phyloP scores from a whole-genome alignment of 805 yeast genomes.

The Ogataea corticis region DNA sequence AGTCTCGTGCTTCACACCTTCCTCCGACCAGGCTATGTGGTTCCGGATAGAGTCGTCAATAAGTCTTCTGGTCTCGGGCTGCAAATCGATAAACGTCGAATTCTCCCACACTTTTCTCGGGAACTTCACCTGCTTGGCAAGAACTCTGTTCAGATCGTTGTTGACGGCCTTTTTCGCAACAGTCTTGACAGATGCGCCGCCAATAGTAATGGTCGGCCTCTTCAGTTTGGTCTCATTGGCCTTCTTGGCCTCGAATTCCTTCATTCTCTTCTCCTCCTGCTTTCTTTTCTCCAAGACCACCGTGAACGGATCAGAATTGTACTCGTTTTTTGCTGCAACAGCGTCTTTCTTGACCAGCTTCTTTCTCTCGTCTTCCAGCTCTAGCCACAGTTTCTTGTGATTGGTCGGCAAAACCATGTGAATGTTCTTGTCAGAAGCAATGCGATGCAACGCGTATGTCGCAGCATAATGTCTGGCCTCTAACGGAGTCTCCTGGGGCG shows the following conservation, averaged over 20 bases:
- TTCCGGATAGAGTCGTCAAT: conserved; percentile 63
- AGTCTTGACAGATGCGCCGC: conserved; percentile 6
- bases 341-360: conserved; percentile 46
- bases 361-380: conserved; percentile 62
- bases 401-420: conserved; percentile 85
- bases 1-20: conserved; percentile 16
- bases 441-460: conserved; percentile 78
- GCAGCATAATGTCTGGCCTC: conserved; percentile 93
- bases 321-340: conserved; percentile 49
- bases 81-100: conserved; percentile 67
- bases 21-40: conserved; percentile 56
- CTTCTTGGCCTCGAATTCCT: conserved; percentile 45
- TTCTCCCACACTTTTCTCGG: conserved; percentile 68
- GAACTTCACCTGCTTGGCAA: conserved; percentile 30
- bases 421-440: conserved; percentile 78
- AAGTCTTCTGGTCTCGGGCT: conserved; percentile 57
- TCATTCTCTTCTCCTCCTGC: conserved; percentile 40
- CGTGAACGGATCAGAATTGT: conserved; percentile 75
- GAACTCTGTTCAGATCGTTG: conserved; percentile 6
- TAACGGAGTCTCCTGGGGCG: conserved; percentile 74
- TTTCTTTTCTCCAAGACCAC: conserved; percentile 61
- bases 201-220: conserved; percentile 47
- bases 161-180: not conserved
- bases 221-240: conserved; percentile 53
- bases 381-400: conserved; percentile 77